phyloP scores from a whole-genome alignment of 176 grass and related monocot species.

The Leersia perrieri region DNA sequence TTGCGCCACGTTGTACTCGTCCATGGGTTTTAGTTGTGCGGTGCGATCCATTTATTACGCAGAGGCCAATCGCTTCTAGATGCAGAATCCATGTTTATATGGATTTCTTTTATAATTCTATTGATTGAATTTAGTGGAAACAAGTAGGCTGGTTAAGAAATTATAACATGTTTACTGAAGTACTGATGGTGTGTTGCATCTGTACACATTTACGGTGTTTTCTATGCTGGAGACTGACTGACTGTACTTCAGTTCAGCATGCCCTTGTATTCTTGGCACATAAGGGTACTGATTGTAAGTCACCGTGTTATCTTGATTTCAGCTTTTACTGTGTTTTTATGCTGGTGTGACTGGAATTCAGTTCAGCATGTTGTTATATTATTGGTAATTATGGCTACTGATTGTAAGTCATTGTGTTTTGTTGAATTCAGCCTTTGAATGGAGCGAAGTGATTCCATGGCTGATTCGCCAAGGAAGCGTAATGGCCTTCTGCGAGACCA shows the following conservation, averaged over 20 bases:
- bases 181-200: neutral
- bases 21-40: neutral
- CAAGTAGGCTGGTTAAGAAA: neutral
- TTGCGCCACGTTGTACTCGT: neutral
- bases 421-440: conserved; percentile 28
- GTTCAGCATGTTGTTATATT: neutral
- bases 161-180: neutral
- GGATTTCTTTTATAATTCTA: neutral
- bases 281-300: conserved; percentile 12
- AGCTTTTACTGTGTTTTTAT: neutral
- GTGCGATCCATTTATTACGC: neutral
- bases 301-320: neutral
- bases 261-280: neutral
- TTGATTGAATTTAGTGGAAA: conserved; percentile 7
- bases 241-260: conserved; percentile 9
- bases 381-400: conserved; percentile 12
- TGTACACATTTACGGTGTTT: conserved; percentile 9
- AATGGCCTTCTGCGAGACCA: conserved; percentile 84
- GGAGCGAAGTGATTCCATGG: conserved; percentile 52
- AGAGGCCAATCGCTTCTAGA: neutral
- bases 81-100: neutral
- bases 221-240: neutral
- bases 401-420: neutral
- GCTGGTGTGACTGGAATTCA: neutral
- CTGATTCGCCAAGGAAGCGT: conserved; percentile 62